Conservation (phyloP, 768 basidiomycete species). For the Kwoniella dejecticola region DNA sequence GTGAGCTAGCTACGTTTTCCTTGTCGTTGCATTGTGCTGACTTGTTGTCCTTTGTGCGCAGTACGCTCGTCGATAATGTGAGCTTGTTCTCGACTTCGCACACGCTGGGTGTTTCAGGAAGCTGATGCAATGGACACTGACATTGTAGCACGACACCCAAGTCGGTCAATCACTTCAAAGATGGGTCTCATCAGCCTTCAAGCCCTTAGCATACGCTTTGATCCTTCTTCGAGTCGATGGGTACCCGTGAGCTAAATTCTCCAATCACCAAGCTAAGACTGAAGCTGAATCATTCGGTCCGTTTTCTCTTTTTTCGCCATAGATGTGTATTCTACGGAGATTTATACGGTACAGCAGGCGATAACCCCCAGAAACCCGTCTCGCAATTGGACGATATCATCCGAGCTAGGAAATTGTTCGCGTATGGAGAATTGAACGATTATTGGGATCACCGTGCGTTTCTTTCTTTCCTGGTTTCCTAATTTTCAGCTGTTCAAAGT, state of each 20-base stretch:
- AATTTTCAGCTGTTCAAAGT: neutral
- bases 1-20: constrained; percentile 17
- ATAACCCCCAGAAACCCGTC: constrained; percentile 56
- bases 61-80: constrained; percentile 51
- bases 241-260: constrained; percentile 54
- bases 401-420: constrained; percentile 49
- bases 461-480: too few species aligned
- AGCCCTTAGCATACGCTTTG: constrained; percentile 58
- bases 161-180: constrained; percentile 57
- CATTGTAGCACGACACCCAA: constrained; percentile 57
- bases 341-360: constrained; percentile 56
- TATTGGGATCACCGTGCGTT: constrained; percentile 57
- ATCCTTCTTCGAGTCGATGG: constrained; percentile 58
- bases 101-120: neutral
- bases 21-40: too few species aligned
- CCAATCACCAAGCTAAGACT: neutral
- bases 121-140: too few species aligned
- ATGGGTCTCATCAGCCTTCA: constrained; percentile 57
- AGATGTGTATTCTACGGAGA: constrained; percentile 57
- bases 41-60: too few species aligned
- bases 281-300: too few species aligned
- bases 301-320: too few species aligned
- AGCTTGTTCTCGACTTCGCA: constrained; percentile 3
- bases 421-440: constrained; percentile 56
- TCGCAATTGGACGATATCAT: constrained; percentile 57